Evolutionary conservation across 2,329 filamentous ascomycete genomes (phyloP).

Genomic region (Cryphonectria nitschkei): DNA sequence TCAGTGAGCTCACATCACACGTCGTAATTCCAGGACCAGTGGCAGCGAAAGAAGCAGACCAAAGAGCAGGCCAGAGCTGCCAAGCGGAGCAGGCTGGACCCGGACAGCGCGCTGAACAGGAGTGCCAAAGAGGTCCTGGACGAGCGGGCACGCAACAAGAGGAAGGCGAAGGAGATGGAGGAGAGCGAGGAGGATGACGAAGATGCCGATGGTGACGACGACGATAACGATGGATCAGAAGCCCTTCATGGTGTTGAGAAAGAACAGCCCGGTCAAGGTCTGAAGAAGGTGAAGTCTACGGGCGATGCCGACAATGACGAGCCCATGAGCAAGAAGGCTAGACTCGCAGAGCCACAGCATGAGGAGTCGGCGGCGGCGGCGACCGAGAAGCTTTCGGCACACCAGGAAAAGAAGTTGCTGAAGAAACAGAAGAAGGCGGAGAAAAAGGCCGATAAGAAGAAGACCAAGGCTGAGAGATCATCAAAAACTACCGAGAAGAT

Average conservation of each 20-base stretch:
- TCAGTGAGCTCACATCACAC: constrained; percentile 28
- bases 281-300: constrained; percentile 52
- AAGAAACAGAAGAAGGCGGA: constrained; percentile 34
- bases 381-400: constrained; percentile 26
- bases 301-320: constrained; percentile 44
- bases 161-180: constrained; percentile 72
- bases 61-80: constrained; percentile 84
- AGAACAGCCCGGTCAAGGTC: constrained; percentile 66
- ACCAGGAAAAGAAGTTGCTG: constrained; percentile 26
- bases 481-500: neutral
- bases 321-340: constrained; percentile 61
- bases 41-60: constrained; percentile 93
- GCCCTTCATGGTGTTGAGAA: constrained; percentile 57
- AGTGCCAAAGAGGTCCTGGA: constrained; percentile 93
- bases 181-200: constrained; percentile 47
- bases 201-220: constrained; percentile 49
- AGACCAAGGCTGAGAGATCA: constrained; percentile 29
- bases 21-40: constrained; percentile 71
- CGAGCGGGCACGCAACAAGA: constrained; percentile 75
- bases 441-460: constrained; percentile 34
- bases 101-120: constrained; percentile 77
- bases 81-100: constrained; percentile 87
- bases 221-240: constrained; percentile 46
- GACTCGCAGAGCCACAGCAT: constrained; percentile 35
- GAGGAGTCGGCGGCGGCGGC: constrained; percentile 35